phyloP scores from a whole-genome alignment of 192 early-diverging fungal species.

The Rhizophagus sp. region DNA sequence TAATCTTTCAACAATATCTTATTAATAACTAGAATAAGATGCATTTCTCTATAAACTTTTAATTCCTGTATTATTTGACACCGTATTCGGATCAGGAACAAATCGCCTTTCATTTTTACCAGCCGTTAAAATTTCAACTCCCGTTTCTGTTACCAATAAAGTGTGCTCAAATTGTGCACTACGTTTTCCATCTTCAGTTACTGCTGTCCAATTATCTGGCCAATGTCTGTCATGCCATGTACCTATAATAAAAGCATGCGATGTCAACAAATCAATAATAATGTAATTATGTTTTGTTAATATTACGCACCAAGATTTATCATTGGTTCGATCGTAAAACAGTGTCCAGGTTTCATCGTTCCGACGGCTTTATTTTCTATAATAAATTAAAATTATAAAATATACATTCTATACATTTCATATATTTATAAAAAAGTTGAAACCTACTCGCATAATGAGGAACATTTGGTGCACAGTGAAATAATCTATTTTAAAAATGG shows the following conservation, averaged over 20 bases:
- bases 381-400: not conserved
- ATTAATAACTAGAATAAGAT: not conserved
- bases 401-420: not conserved
- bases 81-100: not conserved
- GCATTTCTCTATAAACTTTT: not conserved
- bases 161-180: slow-evolving; percentile 98
- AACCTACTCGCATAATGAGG: slow-evolving; percentile 84
- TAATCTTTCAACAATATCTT: not conserved
- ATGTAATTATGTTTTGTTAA: slow-evolving; percentile 3
- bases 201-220: slow-evolving; percentile 86
- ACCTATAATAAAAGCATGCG: slow-evolving; percentile 2
- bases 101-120: slow-evolving; percentile 23
- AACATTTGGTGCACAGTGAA: slow-evolving; percentile 90
- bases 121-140: slow-evolving; percentile 80
- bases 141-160: slow-evolving; percentile 88
- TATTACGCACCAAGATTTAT: slow-evolving; percentile 78
- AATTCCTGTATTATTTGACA: not conserved
- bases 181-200: slow-evolving; percentile 90
- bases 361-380: slow-evolving; percentile 92
- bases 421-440: not conserved
- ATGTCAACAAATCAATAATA: not conserved
- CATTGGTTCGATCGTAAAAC: slow-evolving; percentile 99
- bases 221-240: slow-evolving; percentile 67
- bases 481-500: slow-evolving; percentile 54
- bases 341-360: slow-evolving; percentile 91